Conservation (phyloP, 352 stramenopile species). For the Phytophthora chlamydospora region DNA sequence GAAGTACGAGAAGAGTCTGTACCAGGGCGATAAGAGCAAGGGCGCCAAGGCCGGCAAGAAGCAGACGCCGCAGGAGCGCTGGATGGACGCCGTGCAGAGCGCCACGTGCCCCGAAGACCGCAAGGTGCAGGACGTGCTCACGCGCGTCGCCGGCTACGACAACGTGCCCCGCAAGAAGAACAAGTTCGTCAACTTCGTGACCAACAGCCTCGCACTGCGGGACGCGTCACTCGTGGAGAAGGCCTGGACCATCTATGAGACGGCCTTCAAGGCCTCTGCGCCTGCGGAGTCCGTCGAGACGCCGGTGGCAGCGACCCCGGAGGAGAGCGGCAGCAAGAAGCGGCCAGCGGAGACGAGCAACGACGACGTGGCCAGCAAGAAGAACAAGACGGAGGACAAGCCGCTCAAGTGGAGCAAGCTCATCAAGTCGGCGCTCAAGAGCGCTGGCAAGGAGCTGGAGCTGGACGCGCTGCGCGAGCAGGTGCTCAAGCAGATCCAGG, state of each 20-base stretch:
- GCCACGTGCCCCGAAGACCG: conserved; percentile 53
- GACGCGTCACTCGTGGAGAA: conserved; percentile 59
- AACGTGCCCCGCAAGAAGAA: conserved; percentile 94
- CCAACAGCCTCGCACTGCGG: conserved; percentile 77
- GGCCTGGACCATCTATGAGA: conserved; percentile 78
- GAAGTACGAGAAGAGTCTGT: conserved; percentile 93
- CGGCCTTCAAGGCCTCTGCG: conserved; percentile 57
- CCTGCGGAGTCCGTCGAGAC: conserved; percentile 21
- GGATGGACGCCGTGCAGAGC: conserved; percentile 77
- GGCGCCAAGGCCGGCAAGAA: conserved; percentile 58
- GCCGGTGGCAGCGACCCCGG: neutral
- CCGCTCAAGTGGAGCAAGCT: conserved; percentile 77
- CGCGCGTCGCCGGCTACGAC: conserved; percentile 77
- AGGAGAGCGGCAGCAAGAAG: conserved; percentile 47
- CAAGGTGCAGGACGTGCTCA: conserved; percentile 72
- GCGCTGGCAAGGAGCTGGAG: conserved; percentile 56
- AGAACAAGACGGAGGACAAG: conserved; percentile 53
- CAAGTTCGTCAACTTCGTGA: conserved; percentile 94
- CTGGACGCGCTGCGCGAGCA: conserved; percentile 53
- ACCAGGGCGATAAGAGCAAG: conserved; percentile 68
- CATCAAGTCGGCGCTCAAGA: conserved; percentile 64
- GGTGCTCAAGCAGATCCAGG: conserved; percentile 50
- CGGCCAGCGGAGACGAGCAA: conserved; percentile 42
- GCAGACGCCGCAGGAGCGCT: conserved; percentile 88
- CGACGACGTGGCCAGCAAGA: conserved; percentile 43